Conservation (phyloP, 2,329 filamentous ascomycete genomes). For the Claviceps arundinis region DNA sequence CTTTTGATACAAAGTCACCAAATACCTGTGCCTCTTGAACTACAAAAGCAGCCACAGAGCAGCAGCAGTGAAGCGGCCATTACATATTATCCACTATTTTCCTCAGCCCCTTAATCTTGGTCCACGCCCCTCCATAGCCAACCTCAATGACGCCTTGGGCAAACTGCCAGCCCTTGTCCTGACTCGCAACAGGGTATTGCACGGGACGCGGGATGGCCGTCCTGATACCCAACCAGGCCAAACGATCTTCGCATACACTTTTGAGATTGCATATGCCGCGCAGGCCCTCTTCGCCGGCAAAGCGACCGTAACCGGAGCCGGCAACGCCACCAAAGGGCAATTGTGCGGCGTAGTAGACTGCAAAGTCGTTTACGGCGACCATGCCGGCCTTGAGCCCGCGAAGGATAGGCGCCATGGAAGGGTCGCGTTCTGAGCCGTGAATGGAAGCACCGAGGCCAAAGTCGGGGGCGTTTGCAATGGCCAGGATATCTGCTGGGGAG, state of each 20-base stretch:
- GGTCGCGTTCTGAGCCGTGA: slow-evolving; percentile 55
- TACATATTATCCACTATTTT: slow-evolving; percentile 31
- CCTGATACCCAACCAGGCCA: slow-evolving; percentile 44
- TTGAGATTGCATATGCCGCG: slow-evolving; percentile 78
- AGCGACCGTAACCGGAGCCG: slow-evolving; percentile 83
- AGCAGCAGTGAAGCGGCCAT: neutral
- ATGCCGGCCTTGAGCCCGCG: slow-evolving; percentile 66
- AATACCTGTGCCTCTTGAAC: too few species aligned
- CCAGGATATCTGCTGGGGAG: slow-evolving; percentile 48
- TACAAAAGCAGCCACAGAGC: neutral
- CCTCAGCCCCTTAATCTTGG: slow-evolving; percentile 26
- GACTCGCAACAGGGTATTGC: slow-evolving; percentile 64
- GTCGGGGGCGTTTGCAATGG: slow-evolving; percentile 67
- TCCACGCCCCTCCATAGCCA: slow-evolving; percentile 36
- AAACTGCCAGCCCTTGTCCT: slow-evolving; percentile 51
- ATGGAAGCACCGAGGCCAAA: slow-evolving; percentile 85
- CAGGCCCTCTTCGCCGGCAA: slow-evolving; percentile 82
- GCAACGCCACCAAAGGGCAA: slow-evolving; percentile 86
- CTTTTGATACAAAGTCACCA: too few species aligned
- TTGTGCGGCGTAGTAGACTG: slow-evolving; percentile 82
- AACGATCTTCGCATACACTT: slow-evolving; percentile 67
- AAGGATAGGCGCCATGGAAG: slow-evolving; percentile 51
- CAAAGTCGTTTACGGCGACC: slow-evolving; percentile 94
- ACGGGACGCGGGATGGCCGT: slow-evolving; percentile 72
- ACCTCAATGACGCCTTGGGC: slow-evolving; percentile 46